Evolutionary conservation across 2,329 filamentous ascomycete genomes (phyloP).

Genomic region (Microsporum ferrugineum): DNA sequence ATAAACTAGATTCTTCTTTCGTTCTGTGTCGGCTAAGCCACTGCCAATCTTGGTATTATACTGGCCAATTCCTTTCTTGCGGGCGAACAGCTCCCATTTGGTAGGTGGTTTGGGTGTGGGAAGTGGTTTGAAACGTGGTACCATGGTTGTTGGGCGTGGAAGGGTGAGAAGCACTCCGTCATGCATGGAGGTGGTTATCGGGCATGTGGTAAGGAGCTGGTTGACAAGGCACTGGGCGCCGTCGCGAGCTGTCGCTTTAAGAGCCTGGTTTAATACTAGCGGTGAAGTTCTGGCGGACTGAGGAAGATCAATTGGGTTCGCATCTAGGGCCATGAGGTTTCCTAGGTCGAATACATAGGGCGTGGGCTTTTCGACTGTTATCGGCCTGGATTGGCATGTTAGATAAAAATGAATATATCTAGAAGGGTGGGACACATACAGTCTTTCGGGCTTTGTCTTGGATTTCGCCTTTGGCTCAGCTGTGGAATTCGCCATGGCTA

Average conservation of each 20-base stretch:
- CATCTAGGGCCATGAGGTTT: conserved; percentile 72
- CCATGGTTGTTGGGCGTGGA: conserved; percentile 54
- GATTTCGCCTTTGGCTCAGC: conserved; percentile 15
- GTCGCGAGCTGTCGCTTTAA: conserved; percentile 68
- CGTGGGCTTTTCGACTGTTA: conserved; percentile 66
- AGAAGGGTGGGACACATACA: conserved; percentile 23
- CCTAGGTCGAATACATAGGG: conserved; percentile 89
- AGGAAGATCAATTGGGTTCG: conserved; percentile 62
- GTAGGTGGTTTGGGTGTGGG: conserved; percentile 72
- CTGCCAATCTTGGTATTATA: conserved; percentile 53
- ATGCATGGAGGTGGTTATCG: conserved; percentile 54
- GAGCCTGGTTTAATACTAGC: conserved; percentile 50
- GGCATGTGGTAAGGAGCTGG: conserved; percentile 81
- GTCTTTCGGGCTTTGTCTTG: conserved; percentile 28
- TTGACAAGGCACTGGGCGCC: conserved; percentile 87
- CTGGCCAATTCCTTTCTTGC: conserved; percentile 85
- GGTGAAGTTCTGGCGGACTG: conserved; percentile 19
- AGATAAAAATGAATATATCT: neutral
- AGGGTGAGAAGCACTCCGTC: conserved; percentile 68
- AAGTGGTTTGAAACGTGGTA: conserved; percentile 87
- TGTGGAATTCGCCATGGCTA: conserved; percentile 19
- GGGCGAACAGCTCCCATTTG: conserved; percentile 92
- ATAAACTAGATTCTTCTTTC: conserved; percentile 59
- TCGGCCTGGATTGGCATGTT: conserved; percentile 31
- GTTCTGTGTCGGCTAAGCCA: conserved; percentile 53